Conservation (phyloP, 192 early-diverging fungal genomes). For the Rhizophagus prolifer region DNA sequence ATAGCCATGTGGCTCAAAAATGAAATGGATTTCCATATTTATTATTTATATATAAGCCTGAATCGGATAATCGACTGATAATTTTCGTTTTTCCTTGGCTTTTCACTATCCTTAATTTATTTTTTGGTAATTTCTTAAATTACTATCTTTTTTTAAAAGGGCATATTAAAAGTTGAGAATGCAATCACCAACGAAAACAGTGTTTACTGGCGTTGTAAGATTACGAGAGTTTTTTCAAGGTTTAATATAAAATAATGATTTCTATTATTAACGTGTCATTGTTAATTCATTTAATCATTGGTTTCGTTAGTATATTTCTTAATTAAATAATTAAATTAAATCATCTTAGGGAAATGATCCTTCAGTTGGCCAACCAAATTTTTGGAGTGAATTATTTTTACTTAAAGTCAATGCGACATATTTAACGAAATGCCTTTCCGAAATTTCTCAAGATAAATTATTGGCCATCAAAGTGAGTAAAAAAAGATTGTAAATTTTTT, state of each 20-base stretch:
- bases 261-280: not conserved
- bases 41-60: not conserved
- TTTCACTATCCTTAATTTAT: not conserved
- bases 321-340: not conserved
- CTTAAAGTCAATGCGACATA: slow-evolving; percentile 47
- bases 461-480: slow-evolving; percentile 35
- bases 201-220: not conserved
- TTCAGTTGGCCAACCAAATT: slow-evolving; percentile 41
- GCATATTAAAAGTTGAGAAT: not conserved
- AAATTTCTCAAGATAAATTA: slow-evolving; percentile 48
- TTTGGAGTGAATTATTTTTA: slow-evolving; percentile 49
- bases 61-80: not conserved
- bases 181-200: not conserved
- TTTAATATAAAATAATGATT: slow-evolving; percentile 14
- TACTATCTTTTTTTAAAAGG: not conserved
- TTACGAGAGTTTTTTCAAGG: slow-evolving; percentile 48
- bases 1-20: not conserved
- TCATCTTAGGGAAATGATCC: slow-evolving; percentile 47
- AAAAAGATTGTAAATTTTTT: too few species aligned
- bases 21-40: too few species aligned
- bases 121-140: too few species aligned
- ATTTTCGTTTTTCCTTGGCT: not conserved
- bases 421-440: slow-evolving; percentile 35
- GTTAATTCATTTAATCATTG: not conserved
- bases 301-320: not conserved